Evolutionary conservation across 2,329 filamentous ascomycete species (phyloP), one percentile per base, ranked within the genome.

Genomic region (Exophiala xenobiotica): DNA sequence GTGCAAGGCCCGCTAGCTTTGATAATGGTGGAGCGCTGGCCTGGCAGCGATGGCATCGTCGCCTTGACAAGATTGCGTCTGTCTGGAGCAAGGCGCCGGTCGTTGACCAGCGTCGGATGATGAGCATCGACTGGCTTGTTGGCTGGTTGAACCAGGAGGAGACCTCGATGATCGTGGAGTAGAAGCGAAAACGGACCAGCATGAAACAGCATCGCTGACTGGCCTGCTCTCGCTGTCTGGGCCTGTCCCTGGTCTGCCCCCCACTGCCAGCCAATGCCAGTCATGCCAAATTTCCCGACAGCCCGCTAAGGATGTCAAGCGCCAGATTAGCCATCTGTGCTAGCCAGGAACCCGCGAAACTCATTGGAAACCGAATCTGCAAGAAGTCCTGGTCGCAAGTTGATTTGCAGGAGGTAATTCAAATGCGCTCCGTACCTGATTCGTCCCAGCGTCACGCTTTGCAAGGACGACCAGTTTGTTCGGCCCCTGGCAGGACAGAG

Each of bases 231-330:
- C 18, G 8, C 26, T 20, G 9, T 43, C 43, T 20, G 37, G 46
- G 26, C 42, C 42, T 35, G 20, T 31, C 22, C 31, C 33, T 24
- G 44, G 50, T 44, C 44, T 48, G 44, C 48, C 50, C 42, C 29
- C 51, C 43, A 26, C 46, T 7, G 37, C 37, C 49, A 40, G 37
- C 54, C 51, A 54, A 52, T 57, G 48, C 46, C 41, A 46, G 37
- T 20, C 45, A 47, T 33, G 51, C 45, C 55, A 57, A 57, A 54
- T 57, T 54, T 54, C 55, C 55, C 55, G 51, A 57, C 12, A 26
- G 33, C 43, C 45, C 35, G 38, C 54, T 53, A 41, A 41, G 48
- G 44, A 43, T 46, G 42, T 41, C 51, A 46, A 41, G 49, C 49
- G 39, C 29, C 44, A 51, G 42, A 44, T 41, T 54, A 45, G 37